Conservation (phyloP, 371 early-diverging fungal genomes). For the Mortierella sp. region DNA sequence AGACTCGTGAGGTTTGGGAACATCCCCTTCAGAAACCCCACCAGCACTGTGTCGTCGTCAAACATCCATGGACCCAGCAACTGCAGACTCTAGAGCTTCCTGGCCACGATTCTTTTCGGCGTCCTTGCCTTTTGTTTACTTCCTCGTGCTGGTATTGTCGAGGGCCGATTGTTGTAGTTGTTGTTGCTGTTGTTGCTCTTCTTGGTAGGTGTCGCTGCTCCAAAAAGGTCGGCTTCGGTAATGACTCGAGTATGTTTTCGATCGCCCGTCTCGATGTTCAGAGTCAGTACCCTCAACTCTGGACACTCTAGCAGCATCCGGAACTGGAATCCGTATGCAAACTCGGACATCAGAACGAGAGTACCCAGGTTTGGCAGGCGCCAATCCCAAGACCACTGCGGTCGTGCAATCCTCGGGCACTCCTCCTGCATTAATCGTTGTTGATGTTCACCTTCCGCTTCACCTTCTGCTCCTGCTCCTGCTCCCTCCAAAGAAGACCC, state of each 20-base stretch:
- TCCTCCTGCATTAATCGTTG: no score
- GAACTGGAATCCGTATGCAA: neutral
- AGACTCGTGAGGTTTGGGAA: no score
- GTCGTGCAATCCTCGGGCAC: neutral
- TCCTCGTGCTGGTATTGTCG: no score
- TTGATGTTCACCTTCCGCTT: neutral
- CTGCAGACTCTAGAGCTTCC: no score
- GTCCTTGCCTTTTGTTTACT: no score
- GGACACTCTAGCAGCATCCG: neutral
- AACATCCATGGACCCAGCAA: no score
- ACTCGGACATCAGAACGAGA: neutral
- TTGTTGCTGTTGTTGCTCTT: no score
- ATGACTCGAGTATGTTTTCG: neutral
- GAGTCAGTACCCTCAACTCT: neutral
- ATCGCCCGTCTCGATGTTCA: neutral
- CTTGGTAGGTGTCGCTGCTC: no score
- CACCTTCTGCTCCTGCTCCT: neutral
- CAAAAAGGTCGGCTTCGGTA: neutral
- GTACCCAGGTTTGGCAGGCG: neutral
- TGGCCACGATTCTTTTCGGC: no score
- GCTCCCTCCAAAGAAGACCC: neutral
- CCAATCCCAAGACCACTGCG: conserved; percentile 1
- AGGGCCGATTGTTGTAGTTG: neutral
- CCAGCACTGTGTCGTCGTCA: no score
- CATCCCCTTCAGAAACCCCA: no score